A percentile compares a stretch with the other conserved stretches of the same genome.
Conservation (phyloP, 1,139 yeast species). For the Yamadazyma mexicana region DNA sequence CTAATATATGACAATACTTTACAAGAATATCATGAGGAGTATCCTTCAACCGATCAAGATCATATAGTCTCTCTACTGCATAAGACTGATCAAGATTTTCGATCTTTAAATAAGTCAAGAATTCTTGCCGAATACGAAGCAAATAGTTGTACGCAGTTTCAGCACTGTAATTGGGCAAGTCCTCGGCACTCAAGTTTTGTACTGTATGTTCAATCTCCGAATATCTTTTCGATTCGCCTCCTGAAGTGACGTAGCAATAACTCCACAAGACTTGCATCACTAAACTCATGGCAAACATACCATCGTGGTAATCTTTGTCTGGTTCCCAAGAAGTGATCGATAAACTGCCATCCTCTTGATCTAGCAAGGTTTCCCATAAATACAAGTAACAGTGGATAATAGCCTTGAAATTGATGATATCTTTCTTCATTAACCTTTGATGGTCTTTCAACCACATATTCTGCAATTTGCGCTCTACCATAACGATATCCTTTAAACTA, state of each 20-base stretch:
- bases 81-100: constrained; percentile 19
- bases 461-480: constrained; percentile 51
- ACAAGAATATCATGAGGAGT: constrained; percentile 35
- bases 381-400: constrained; percentile 66
- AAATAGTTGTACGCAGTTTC: constrained; percentile 40
- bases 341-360: constrained; percentile 34
- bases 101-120: constrained; percentile 21
- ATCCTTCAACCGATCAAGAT: constrained; percentile 5
- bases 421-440: constrained; percentile 24
- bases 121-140: constrained; percentile 33
- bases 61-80: constrained; percentile 14
- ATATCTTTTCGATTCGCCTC: constrained; percentile 36
- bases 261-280: constrained; percentile 53
- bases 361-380: constrained; percentile 60
- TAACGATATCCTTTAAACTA: constrained; percentile 50
- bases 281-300: constrained; percentile 46
- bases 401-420: constrained; percentile 36
- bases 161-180: constrained; percentile 23
- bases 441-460: constrained; percentile 43
- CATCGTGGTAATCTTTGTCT: constrained; percentile 39
- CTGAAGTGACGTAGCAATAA: constrained; percentile 41
- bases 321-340: constrained; percentile 19
- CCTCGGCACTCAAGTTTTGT: constrained; percentile 18
- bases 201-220: constrained; percentile 19
- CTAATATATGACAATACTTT: constrained; percentile 44